Conservation (phyloP, 768 basidiomycete genomes). For the Mycena galericulata region DNA sequence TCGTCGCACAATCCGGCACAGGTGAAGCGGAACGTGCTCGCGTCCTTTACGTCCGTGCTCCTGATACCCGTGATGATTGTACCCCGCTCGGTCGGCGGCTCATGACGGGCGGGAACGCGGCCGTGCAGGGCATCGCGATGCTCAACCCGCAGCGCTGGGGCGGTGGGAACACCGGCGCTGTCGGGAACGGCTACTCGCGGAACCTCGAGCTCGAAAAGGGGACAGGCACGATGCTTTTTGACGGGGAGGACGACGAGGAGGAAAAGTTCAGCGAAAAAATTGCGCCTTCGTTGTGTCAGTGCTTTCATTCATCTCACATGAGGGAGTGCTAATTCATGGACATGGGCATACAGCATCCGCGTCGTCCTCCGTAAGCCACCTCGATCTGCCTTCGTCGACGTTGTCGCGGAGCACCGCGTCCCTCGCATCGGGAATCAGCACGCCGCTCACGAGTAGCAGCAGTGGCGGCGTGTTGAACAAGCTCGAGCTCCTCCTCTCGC, state of each 20-base stretch:
- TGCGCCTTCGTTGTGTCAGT: slow-evolving; percentile 27
- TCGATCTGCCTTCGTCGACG: slow-evolving; percentile 32
- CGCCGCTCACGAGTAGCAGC: slow-evolving; percentile 28
- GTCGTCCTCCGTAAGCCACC: slow-evolving; percentile 38
- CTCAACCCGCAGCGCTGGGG: slow-evolving; percentile 91
- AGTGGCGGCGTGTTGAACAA: slow-evolving; percentile 44
- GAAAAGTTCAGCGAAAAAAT: slow-evolving; percentile 35
- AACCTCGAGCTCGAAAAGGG: slow-evolving; percentile 54
- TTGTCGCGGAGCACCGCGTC: slow-evolving; percentile 28
- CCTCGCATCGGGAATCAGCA: slow-evolving; percentile 30
- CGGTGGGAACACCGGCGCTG: slow-evolving; percentile 48
- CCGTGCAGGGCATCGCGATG: slow-evolving; percentile 89
- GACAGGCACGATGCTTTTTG: slow-evolving; percentile 47
- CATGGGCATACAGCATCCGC: slow-evolving; percentile 29
- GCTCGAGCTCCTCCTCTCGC: slow-evolving; percentile 90
- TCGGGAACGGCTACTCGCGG: slow-evolving; percentile 48
- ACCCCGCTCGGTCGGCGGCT: slow-evolving; percentile 82
- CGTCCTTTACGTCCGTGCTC: slow-evolving; percentile 91
- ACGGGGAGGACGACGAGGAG: slow-evolving; percentile 50
- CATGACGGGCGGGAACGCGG: slow-evolving; percentile 78
- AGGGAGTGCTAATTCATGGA: not conserved
- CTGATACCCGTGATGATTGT: slow-evolving; percentile 97
- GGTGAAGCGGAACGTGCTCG: slow-evolving; percentile 92
- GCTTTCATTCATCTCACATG: not conserved
- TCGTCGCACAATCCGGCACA: slow-evolving; percentile 89